Percentiles rank a stretch among this genome's conserved stretches.
These are phyloP conservation scores for Neurospora sp. DNA, from an alignment of 495 filamentous ascomycete species.

Conservation along the genomic window DNA sequence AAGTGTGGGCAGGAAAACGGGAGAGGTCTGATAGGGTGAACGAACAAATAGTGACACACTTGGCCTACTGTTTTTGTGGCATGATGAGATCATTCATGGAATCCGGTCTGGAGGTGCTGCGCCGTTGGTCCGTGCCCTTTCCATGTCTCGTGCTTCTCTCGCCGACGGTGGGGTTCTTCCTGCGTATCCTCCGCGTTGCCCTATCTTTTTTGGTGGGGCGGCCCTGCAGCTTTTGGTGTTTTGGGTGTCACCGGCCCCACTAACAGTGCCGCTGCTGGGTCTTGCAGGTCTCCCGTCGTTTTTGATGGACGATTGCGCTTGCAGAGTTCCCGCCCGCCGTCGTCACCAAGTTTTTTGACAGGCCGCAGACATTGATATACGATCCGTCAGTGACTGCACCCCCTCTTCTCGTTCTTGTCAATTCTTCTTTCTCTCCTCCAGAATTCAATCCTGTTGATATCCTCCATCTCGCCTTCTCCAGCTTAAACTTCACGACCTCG, in stretches of 20 bases:
- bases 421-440: neutral
- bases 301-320: neutral
- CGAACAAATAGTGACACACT: conserved; percentile 3
- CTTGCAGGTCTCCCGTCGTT: conserved; percentile 10
- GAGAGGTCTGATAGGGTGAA: neutral
- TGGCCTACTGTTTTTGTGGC: conserved; percentile 12
- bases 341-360: neutral
- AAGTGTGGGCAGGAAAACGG: neutral
- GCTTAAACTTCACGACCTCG: neutral
- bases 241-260: neutral
- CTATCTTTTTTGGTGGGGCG: neutral
- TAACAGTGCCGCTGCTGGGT: neutral
- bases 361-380: neutral
- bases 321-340: neutral
- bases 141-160: neutral
- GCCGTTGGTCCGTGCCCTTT: neutral
- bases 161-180: neutral
- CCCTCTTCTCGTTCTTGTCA: neutral
- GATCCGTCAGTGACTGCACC: neutral
- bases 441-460: neutral
- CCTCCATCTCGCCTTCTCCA: neutral
- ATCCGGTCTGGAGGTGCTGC: neutral
- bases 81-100: conserved; percentile 25
- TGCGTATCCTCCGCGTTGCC: neutral
- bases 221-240: neutral